A percentile compares a stretch with the other conserved stretches of the same genome.
Conservation (phyloP, 192 early-diverging fungal species). For the Geosiphon pyriformis region DNA sequence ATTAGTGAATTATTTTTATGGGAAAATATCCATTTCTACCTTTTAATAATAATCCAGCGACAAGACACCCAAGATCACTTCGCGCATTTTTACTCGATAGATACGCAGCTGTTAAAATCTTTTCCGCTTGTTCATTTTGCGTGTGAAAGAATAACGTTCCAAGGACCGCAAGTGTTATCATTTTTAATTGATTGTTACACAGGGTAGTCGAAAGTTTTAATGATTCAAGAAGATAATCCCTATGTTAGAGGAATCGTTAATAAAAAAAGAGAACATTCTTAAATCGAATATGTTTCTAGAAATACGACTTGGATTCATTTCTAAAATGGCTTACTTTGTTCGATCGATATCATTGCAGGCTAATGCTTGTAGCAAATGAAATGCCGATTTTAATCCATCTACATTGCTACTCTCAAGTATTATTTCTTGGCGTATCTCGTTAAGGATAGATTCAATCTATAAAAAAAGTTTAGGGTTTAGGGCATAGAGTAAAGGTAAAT, state of each 20-base stretch:
- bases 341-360: slow-evolving; percentile 2
- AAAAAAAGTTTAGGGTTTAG: too few species aligned
- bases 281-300: neutral
- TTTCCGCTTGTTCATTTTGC: slow-evolving; percentile 44
- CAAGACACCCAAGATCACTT: slow-evolving; percentile 6
- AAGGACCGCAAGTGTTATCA: slow-evolving; percentile 31
- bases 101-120: slow-evolving; percentile 35
- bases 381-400: neutral
- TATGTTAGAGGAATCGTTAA: slow-evolving; percentile 13
- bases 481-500: too few species aligned
- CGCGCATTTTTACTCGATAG: slow-evolving; percentile 2
- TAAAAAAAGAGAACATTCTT: neutral
- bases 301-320: too few species aligned
- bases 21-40: too few species aligned
- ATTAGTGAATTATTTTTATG: too few species aligned
- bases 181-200: slow-evolving; percentile 36
- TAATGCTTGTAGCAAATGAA: slow-evolving; percentile 14
- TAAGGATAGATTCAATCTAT: slow-evolving; percentile 9
- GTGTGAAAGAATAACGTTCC: slow-evolving; percentile 34
- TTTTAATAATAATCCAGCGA: slow-evolving; percentile 17
- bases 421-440: slow-evolving; percentile 24
- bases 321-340: slow-evolving; percentile 2
- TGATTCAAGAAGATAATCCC: slow-evolving; percentile 39
- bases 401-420: slow-evolving; percentile 29
- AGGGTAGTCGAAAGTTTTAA: slow-evolving; percentile 30